Evolutionary conservation across 257 asterid genomes (phyloP).

Genomic region (Apocynum venetum): DNA sequence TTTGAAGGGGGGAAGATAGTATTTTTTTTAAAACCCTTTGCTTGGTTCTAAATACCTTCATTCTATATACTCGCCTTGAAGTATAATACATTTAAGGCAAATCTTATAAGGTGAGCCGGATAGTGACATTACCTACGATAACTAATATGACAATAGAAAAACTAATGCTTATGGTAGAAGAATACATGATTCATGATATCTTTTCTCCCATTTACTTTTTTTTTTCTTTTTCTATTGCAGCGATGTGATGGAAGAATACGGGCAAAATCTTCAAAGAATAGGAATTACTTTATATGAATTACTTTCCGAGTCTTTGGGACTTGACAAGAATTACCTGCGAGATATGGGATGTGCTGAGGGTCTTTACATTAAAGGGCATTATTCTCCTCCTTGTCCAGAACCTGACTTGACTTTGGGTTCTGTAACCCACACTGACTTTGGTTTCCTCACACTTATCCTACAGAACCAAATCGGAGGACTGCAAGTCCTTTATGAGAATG

Average conservation of each 20-base stretch:
- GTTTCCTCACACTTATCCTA: slow-evolving; percentile 7
- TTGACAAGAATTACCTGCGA: neutral
- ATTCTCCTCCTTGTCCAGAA: slow-evolving; percentile 14
- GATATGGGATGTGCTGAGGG: slow-evolving; percentile 8
- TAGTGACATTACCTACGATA: too few relatives aligned
- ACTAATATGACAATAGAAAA: too few relatives aligned
- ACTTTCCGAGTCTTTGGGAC: slow-evolving; percentile 7
- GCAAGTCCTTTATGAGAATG: slow-evolving; percentile 3
- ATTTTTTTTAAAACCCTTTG: too few relatives aligned
- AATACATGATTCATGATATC: too few relatives aligned
- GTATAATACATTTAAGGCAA: too few relatives aligned
- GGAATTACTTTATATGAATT: slow-evolving; percentile 3
- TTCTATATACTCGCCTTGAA: too few relatives aligned
- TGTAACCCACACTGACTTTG: slow-evolving; percentile 4
- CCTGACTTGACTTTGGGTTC: slow-evolving; percentile 5
- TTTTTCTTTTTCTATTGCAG: neutral
- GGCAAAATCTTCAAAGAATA: neutral
- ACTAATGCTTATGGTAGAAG: too few relatives aligned
- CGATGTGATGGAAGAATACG: neutral
- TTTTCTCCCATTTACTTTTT: neutral
- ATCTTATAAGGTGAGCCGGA: too few relatives aligned
- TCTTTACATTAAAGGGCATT: slow-evolving; percentile 6
- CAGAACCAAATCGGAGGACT: slow-evolving; percentile 10
- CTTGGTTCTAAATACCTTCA: too few relatives aligned
- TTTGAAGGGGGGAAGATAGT: too few relatives aligned